Percentiles rank a stretch among this genome's conserved stretches.
phyloP scores from a whole-genome alignment of 441 rosid species.

The Flueggea neowawraea region DNA sequence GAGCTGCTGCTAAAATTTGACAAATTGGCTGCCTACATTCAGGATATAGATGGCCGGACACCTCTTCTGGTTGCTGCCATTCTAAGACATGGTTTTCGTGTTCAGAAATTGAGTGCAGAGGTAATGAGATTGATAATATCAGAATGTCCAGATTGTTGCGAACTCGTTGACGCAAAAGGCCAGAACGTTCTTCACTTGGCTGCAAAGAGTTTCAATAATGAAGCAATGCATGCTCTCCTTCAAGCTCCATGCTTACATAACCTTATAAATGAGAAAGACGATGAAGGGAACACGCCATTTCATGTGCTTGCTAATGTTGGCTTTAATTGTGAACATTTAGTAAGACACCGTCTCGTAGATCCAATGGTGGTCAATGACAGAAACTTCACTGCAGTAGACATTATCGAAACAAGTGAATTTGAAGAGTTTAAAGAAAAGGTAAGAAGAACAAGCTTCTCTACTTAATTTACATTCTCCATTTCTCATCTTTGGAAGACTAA shows the following conservation, averaged over 20 bases:
- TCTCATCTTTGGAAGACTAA: no score
- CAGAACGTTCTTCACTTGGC: neutral
- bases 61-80: slow-evolving; percentile 21
- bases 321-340: neutral
- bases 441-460: no score
- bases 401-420: neutral
- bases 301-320: slow-evolving; percentile 11
- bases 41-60: slow-evolving; percentile 7
- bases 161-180: neutral
- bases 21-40: slow-evolving; percentile 4
- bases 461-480: no score
- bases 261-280: slow-evolving; percentile 11
- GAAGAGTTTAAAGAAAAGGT: neutral
- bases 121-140: neutral
- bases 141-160: slow-evolving; percentile 2
- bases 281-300: slow-evolving; percentile 6
- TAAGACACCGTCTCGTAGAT: neutral
- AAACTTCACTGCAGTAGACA: slow-evolving; percentile 3
- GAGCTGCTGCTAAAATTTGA: neutral
- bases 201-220: neutral
- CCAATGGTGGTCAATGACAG: neutral
- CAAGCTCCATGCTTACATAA: neutral
- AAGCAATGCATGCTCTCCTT: neutral
- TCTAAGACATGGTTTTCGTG: neutral
- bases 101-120: no score